A percentile compares a stretch with the other conserved stretches of the same genome.
phyloP scores from a whole-genome alignment of 2,329 filamentous ascomycete species.

The Harringtonia aguacate region DNA sequence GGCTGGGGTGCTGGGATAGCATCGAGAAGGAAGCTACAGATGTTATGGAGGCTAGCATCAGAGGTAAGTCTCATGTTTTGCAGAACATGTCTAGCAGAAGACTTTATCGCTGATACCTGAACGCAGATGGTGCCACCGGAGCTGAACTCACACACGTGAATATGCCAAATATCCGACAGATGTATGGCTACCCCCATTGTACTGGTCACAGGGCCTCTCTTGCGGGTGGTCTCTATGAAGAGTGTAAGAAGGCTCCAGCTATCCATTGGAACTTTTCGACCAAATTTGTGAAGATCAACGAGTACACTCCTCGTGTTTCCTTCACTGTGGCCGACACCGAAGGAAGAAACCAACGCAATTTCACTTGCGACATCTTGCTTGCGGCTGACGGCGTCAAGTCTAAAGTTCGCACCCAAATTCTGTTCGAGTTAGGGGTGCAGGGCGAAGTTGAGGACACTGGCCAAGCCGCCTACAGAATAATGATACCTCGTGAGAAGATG shows the following conservation, averaged over 20 bases:
- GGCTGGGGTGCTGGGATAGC: conserved; percentile 59
- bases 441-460: conserved; percentile 56
- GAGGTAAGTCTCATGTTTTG: conserved; percentile 32
- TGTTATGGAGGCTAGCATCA: conserved; percentile 60
- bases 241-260: conserved; percentile 47
- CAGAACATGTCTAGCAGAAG: background rate
- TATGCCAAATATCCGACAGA: conserved; percentile 54
- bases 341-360: conserved; percentile 6
- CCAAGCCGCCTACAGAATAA: conserved; percentile 70
- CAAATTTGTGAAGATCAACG: conserved; percentile 41
- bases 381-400: conserved; percentile 48
- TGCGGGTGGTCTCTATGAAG: conserved; percentile 57
- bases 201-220: conserved; percentile 67
- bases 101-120: background rate
- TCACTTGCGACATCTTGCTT: conserved; percentile 42
- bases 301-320: conserved; percentile 35
- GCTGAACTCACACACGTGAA: conserved; percentile 60
- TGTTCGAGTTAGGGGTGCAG: conserved; percentile 37
- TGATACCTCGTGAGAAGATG: conserved; percentile 61
- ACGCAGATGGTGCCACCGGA: conserved; percentile 56
- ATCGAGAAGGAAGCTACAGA: conserved; percentile 63
- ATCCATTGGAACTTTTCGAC: conserved; percentile 62
- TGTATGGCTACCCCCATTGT: conserved; percentile 68
- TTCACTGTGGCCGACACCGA: background rate
- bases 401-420: conserved; percentile 37